phyloP scores from a whole-genome alignment of 2,329 filamentous ascomycete genomes.

The Claviceps cyperi region DNA sequence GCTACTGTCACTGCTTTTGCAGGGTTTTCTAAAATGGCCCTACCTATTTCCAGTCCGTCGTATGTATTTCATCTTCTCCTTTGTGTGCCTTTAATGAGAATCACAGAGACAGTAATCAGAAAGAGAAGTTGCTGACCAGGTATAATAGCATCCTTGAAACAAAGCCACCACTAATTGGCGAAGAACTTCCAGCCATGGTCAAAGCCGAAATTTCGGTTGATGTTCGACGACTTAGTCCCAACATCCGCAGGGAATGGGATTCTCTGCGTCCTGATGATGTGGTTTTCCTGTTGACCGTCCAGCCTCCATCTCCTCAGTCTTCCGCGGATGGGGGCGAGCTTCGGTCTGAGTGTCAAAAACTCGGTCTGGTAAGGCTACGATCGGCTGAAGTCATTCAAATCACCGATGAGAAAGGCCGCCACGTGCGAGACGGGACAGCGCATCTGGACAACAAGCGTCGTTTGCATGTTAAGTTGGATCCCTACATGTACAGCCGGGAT shows the following conservation, averaged over 20 bases:
- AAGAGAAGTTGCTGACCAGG: not conserved
- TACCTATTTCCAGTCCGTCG: slow-evolving; percentile 72
- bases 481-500: slow-evolving; percentile 64
- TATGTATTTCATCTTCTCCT: slow-evolving; percentile 13
- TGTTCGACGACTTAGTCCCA: slow-evolving; percentile 61
- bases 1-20: slow-evolving; percentile 55
- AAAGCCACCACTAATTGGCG: slow-evolving; percentile 67
- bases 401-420: slow-evolving; percentile 68
- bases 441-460: slow-evolving; percentile 55
- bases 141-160: slow-evolving; percentile 58
- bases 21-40: slow-evolving; percentile 82
- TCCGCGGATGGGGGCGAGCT: slow-evolving; percentile 36
- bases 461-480: slow-evolving; percentile 69
- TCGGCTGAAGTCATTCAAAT: slow-evolving; percentile 77
- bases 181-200: slow-evolving; percentile 68
- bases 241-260: slow-evolving; percentile 79
- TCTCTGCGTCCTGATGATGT: slow-evolving; percentile 74
- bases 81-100: not conserved
- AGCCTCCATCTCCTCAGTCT: slow-evolving; percentile 39
- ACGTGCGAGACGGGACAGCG: slow-evolving; percentile 46
- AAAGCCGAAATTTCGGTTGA: slow-evolving; percentile 78
- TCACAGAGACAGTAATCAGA: not conserved
- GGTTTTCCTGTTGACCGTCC: slow-evolving; percentile 70
- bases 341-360: slow-evolving; percentile 37
- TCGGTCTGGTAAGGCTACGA: slow-evolving; percentile 58